Base-by-base conservation (phyloP, 768 basidiomycete genomes). In the Panaeolus cyanescens region DNA sequence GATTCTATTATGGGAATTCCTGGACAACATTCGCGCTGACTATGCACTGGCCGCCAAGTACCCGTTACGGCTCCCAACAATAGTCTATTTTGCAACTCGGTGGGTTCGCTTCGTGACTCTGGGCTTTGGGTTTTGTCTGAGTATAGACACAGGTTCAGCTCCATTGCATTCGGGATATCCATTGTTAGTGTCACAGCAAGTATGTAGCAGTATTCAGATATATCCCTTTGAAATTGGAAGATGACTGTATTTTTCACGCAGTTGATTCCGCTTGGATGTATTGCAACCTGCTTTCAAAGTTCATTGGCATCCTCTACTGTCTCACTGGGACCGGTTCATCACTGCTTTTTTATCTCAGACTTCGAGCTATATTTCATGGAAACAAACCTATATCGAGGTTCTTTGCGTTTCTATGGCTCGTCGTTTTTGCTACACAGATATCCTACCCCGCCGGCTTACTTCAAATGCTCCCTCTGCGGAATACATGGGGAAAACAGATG, bases 271-370 rank as follows among this genome's bases (percentile, higher is more conserved):
- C n/a, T n/a, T n/a, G n/a, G n/a, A 55, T 54, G 4, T 33, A 62
- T 32, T 62, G 62, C 20, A 19, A 42, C 9, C 36, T 34, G 13
- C 36, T 62, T 37, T 58, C 32, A n/a, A 42, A 55, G 4, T 15
- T 62, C 6, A 19, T 50, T 15, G 45, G 36, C 7, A 36, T 33
- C n/a, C 61, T 74, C 30, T 71, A 65, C 54, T 68, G 70, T 20
- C 15, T 67, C 50, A 59, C 65, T 20, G 55, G 67, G 25, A 59
- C 71, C 5, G 58, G 64, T 6, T 67, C 68, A 5, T 40, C 73
- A 5, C 64, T 71, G 32, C 70, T 73, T 15, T 75, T 77, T 60
- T 66, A 71, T 60, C 65, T 70, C 56, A 72, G 74, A 1, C 65
- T 74, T 4, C 58, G 56, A 5, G 70, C 74, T 0, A 60, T 75